A percentile compares a stretch with the other conserved stretches of the same genome.
phyloP scores from a whole-genome alignment of 2,329 filamentous ascomycete genomes.

The Colletotrichum nymphaeae region DNA sequence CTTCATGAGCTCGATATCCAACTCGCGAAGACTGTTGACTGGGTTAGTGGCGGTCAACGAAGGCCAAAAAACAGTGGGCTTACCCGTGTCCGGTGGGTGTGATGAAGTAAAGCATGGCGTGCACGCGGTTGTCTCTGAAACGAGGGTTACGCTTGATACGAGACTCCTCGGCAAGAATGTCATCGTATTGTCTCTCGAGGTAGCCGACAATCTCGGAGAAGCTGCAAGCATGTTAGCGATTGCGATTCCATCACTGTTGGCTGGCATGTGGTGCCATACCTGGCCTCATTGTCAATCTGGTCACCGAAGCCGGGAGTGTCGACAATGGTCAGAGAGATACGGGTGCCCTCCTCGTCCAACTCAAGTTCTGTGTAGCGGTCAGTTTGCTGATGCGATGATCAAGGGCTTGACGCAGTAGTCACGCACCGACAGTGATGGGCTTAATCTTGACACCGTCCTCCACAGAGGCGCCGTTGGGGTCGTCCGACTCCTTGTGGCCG shows the following conservation, averaged over 20 bases:
- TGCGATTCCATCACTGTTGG: too few relatives aligned
- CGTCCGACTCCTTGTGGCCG: conserved; percentile 90
- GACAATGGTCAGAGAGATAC: conserved; percentile 97
- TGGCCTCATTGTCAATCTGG: conserved; percentile 99
- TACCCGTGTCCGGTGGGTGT: conserved; percentile 96
- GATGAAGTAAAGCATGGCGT: conserved; percentile 99
- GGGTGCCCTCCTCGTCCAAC: conserved; percentile 97
- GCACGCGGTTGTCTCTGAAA: conserved; percentile 98
- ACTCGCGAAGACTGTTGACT: conserved; percentile 83
- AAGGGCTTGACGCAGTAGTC: not conserved
- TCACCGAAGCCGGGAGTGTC: conserved; percentile 99
- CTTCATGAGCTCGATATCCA: conserved; percentile 99
- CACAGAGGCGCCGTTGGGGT: conserved; percentile 86
- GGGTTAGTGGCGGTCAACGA: conserved; percentile 16
- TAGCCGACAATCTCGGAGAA: conserved; percentile 98
- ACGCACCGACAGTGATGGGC: conserved; percentile 92
- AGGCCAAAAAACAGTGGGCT: conserved; percentile 41
- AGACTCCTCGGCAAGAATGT: conserved; percentile 98
- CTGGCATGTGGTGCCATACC: conserved; percentile 62
- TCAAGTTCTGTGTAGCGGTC: conserved; percentile 78
- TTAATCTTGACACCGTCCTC: conserved; percentile 99
- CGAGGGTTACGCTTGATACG: conserved; percentile 99
- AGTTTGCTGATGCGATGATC: not conserved
- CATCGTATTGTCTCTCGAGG: conserved; percentile 99
- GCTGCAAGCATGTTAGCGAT: conserved; percentile 57